Evolutionary conservation across 306 rosid species (phyloP), one percentile per base, ranked within the genome.

Genomic region (Alnus rubra): DNA sequence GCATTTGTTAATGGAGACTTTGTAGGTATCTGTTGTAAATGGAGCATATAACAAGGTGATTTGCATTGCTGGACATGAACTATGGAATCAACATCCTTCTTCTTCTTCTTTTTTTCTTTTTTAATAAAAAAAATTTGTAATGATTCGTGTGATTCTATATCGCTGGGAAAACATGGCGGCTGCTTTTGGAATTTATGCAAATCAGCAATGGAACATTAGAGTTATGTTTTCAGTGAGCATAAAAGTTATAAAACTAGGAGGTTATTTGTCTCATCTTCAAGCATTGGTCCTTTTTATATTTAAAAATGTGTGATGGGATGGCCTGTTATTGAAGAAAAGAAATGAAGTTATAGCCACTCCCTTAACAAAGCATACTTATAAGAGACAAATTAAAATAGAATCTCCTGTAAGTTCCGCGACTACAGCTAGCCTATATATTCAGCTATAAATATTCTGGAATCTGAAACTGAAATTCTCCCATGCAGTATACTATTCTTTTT

Each of bases 31-130:
- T 68, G 74, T 23, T 5, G 30, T 77, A 19, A 69, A 49, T 49
- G 69, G 64, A 69, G 75, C 56, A 35, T 50, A 39, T 7, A 77
- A 53, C 75, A 37, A 77, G 68, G 31, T 4, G 31, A 55, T 18
- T 53, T 44, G 14, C 12, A 15, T 10, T 15, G 19, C 5, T 1
- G 19, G 19, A 59, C 65, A 62, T 10, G 69, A 31, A 62, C 35
- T 11, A 31, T 62, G 69, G 42, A 33, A 31, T 13, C 44, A 62
- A 30, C 69, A 31, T 62, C 15, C 2, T 62, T 62, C 16, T 60
- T 0, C 0, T 50, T 13, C 15, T 49, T 10, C 53, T 50, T 12
- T 10, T 51, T 30, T 31, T 4, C 3, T 60, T 13, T 4, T 5
- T 1, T 16, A 31, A 23, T 23, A 23, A 23, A 23, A 23, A 23